Evolutionary conservation across 805 yeast species (phyloP), one percentile per base, ranked within the genome.

Genomic region (Ascoidea asiatica): DNA sequence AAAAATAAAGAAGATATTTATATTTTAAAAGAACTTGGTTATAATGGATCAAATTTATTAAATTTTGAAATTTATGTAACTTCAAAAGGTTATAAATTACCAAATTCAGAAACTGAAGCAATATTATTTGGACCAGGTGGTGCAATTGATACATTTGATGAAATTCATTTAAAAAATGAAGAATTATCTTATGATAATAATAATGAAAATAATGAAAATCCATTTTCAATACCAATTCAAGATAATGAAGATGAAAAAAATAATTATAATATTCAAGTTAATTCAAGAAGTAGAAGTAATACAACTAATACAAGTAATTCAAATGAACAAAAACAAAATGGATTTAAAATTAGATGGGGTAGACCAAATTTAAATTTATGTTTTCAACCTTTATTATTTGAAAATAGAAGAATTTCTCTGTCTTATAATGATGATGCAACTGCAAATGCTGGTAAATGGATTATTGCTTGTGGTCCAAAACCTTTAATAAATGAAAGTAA

Each of bases 381-480:
- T 1, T 53, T 75, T 21, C 53, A 57, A 5, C 50, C 50, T 5
- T 17, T 42, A 5, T 33, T 42, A n/a, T 8, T 20, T 22, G 50
- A 58, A 8, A 46, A 63, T 2, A 43, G 51, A n/a, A 29, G 35
- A 11, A 8, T 15, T 15, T 11, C 15, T 29, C n/a, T n/a, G n/a
- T 11, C 15, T 29, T 29, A 8, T 3, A 29, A 29, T 29, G 35
- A 29, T 29, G n/a, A n/a, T n/a, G n/a, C n/a, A n/a, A n/a, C n/a
- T n/a, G 35, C 35, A 29, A 18, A 40, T 21, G 18, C 15, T 8
- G 2, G 66, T 45, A 67, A 65, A 44, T 77, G 80, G 77, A 54
- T 77, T 0, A 57, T 78, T 17, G 69, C 78, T 1, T 78, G 85
- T 60, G 86, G 86, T 1, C 81, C 81, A 1, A 52, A 55, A 1